Evolutionary conservation across 805 yeast genomes (phyloP).

Genomic region (Myxozyma monticola): DNA sequence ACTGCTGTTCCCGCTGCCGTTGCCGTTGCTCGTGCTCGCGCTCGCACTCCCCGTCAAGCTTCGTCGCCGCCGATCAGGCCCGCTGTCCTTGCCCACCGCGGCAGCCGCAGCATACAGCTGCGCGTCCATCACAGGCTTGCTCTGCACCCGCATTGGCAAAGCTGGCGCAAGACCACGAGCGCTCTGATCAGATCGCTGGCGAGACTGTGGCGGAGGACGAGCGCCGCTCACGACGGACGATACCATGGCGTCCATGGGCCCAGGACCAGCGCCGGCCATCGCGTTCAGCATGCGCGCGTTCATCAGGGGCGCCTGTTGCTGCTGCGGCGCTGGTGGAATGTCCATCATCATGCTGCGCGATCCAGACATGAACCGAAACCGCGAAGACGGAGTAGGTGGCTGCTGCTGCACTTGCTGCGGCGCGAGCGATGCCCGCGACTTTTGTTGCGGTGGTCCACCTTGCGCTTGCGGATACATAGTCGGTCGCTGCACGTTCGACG

Average conservation of each 20-base stretch:
- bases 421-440: not conserved
- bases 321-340: conserved; percentile 5
- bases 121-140: no score
- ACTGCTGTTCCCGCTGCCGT: conserved; percentile 27
- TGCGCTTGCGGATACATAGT: conserved; percentile 11
- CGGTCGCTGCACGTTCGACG: conserved; percentile 21
- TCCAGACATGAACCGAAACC: no score
- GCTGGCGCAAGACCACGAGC: no score
- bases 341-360: not conserved
- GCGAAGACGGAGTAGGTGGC: conserved; percentile 6
- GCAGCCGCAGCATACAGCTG: conserved; percentile 16
- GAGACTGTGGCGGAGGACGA: not conserved
- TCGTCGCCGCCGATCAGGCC: conserved; percentile 8
- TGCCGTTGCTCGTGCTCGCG: conserved; percentile 25
- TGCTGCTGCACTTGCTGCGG: no score
- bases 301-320: conserved; percentile 8
- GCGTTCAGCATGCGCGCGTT: conserved; percentile 17
- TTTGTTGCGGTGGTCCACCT: not conserved
- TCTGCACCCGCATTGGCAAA: no score
- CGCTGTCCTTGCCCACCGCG: conserved; percentile 3
- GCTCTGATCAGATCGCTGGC: not conserved
- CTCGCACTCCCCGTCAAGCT: conserved; percentile 27
- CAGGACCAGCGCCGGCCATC: conserved; percentile 20
- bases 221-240: conserved; percentile 3
- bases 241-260: conserved; percentile 27